These are phyloP conservation scores for Hirsutella thompsonii DNA, from an alignment of 2,329 filamentous ascomycete genomes.

Conservation along the genomic window DNA sequence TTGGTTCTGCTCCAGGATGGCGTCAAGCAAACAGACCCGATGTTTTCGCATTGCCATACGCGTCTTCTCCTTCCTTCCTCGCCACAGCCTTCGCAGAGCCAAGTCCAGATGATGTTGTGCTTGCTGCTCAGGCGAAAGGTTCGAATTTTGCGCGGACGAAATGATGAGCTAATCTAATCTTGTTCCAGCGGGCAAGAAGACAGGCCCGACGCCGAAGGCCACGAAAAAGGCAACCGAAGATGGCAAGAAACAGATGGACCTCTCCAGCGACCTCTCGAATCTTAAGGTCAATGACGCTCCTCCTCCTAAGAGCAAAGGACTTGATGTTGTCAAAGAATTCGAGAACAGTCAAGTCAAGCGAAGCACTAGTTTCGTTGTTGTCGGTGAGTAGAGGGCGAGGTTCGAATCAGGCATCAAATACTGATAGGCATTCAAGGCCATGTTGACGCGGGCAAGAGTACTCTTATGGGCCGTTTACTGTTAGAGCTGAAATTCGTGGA, in stretches of 20 bases:
- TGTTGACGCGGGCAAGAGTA: slow-evolving; percentile 95
- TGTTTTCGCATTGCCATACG: slow-evolving; percentile 34
- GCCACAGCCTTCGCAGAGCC: slow-evolving; percentile 64
- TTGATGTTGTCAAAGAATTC: slow-evolving; percentile 75
- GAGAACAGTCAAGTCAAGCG: slow-evolving; percentile 64
- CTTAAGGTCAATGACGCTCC: slow-evolving; percentile 38
- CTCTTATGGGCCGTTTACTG: slow-evolving; percentile 88
- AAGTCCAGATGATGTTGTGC: slow-evolving; percentile 83
- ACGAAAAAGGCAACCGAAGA: slow-evolving; percentile 22
- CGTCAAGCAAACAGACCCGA: slow-evolving; percentile 15
- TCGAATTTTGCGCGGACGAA: slow-evolving; percentile 44
- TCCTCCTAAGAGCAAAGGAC: slow-evolving; percentile 57
- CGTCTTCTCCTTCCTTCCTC: slow-evolving; percentile 33
- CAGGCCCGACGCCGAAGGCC: slow-evolving; percentile 22
- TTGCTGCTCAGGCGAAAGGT: slow-evolving; percentile 82
- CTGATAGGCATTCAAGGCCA: slow-evolving; percentile 45
- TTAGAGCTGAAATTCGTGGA: slow-evolving; percentile 83
- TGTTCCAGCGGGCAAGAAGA: slow-evolving; percentile 39
- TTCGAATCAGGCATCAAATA: slow-evolving; percentile 1
- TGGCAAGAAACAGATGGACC: slow-evolving; percentile 10
- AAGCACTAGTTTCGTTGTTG: slow-evolving; percentile 81
- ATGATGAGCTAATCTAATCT: slow-evolving; percentile 37
- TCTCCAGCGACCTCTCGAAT: slow-evolving; percentile 16
- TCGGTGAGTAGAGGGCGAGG: slow-evolving; percentile 45
- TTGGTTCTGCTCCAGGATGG: slow-evolving; percentile 26